Evolutionary conservation across 768 basidiomycete genomes (phyloP).

Genomic region (Pleurotus ostreatus): DNA sequence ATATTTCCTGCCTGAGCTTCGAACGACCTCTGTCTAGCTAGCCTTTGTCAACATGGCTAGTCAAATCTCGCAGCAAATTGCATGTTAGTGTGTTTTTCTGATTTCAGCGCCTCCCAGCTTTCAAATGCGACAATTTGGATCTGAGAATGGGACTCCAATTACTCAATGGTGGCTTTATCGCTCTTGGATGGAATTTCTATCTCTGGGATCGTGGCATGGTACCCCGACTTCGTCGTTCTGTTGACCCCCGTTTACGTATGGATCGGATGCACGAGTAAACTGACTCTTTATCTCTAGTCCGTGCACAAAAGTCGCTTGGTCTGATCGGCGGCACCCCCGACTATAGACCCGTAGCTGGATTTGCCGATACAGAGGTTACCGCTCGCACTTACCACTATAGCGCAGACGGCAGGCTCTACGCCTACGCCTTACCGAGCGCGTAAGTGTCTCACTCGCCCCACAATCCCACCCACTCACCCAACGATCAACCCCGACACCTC

Average conservation of each 20-base stretch:
- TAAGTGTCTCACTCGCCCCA: slow-evolving; percentile 33
- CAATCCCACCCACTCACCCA: slow-evolving; percentile 2
- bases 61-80: slow-evolving; percentile 77
- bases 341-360: slow-evolving; percentile 63
- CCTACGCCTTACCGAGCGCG: slow-evolving; percentile 75
- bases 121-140: not conserved
- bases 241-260: slow-evolving; percentile 6
- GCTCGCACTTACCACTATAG: slow-evolving; percentile 81
- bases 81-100: slow-evolving; percentile 53
- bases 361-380: slow-evolving; percentile 63
- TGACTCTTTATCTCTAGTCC: slow-evolving; percentile 46
- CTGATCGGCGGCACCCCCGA: slow-evolving; percentile 80
- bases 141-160: too few species aligned
- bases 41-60: slow-evolving; percentile 56
- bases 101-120: slow-evolving; percentile 14
- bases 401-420: slow-evolving; percentile 81
- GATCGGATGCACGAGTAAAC: slow-evolving; percentile 9
- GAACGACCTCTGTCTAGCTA: slow-evolving; percentile 21
- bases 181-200: too few species aligned
- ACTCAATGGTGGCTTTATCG: too few species aligned
- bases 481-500: not conserved
- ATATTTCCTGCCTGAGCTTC: slow-evolving; percentile 22
- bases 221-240: not conserved
- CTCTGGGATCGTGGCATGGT: slow-evolving; percentile 9
- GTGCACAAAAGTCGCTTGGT: slow-evolving; percentile 91